phyloP scores from a whole-genome alignment of 1,284 basidiomycete genomes.

The Volvariella volvacea region DNA sequence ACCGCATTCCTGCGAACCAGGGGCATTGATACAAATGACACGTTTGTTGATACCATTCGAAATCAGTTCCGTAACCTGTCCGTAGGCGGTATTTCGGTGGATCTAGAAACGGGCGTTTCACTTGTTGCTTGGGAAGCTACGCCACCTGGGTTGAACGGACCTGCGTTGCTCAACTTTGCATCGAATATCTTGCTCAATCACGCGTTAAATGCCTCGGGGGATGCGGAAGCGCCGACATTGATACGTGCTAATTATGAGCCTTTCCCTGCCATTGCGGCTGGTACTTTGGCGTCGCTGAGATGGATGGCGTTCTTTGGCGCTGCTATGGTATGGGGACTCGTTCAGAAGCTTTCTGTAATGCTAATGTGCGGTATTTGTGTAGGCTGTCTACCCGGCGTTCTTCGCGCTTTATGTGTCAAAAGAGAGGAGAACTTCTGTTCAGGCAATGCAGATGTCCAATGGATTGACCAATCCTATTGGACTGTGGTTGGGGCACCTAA shows the following conservation, averaged over 20 bases:
- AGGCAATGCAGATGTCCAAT: slow-evolving; percentile 76
- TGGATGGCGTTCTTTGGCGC: slow-evolving; percentile 67
- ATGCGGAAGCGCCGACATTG: slow-evolving; percentile 30
- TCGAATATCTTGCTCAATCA: slow-evolving; percentile 61
- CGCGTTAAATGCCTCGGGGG: slow-evolving; percentile 43
- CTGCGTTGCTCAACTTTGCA: slow-evolving; percentile 58
- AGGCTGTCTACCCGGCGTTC: slow-evolving; percentile 77
- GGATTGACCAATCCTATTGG: slow-evolving; percentile 67
- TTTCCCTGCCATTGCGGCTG: slow-evolving; percentile 47
- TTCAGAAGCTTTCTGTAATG: background rate
- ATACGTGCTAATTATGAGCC: slow-evolving; percentile 48
- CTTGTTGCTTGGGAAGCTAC: slow-evolving; percentile 61
- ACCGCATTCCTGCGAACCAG: slow-evolving; percentile 24
- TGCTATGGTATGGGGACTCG: slow-evolving; percentile 45
- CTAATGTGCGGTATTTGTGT: slow-evolving; percentile 6
- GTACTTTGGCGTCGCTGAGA: slow-evolving; percentile 53
- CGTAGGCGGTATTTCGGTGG: slow-evolving; percentile 57
- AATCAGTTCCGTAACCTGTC: slow-evolving; percentile 43
- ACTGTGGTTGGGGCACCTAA: slow-evolving; percentile 74
- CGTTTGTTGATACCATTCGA: slow-evolving; percentile 46
- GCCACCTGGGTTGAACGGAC: slow-evolving; percentile 46
- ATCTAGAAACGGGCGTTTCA: slow-evolving; percentile 34
- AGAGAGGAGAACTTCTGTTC: slow-evolving; percentile 62
- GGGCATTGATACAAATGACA: slow-evolving; percentile 41
- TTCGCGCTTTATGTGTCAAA: slow-evolving; percentile 69